Base-by-base conservation (phyloP, 805 yeast species). In the Candida taoyuanica region DNA sequence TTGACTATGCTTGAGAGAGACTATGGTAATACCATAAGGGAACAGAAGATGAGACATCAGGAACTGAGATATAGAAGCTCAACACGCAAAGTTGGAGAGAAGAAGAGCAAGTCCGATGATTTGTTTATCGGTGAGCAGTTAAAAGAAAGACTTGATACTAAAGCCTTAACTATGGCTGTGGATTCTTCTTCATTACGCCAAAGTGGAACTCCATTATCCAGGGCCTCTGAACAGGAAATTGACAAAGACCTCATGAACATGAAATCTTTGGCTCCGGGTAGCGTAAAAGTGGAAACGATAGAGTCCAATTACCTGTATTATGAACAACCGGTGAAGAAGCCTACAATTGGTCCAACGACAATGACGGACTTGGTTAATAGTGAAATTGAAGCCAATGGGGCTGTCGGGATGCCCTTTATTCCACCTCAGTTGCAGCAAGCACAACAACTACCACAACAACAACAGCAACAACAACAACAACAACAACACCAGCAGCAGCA, bases 281-380 rank as follows among this genome's bases (percentile, higher is more conserved):
- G 18, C 11, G 39, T 48, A 2, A 39, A 44, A 16, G 35, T 53
- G 8, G 46, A 46, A 23, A 46, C 9, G 23, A 45, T 47, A 19
- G 56, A 53, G 29, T 49, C 50, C 3, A 46, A 52, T 31, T 42
- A 50, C 29, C 27, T 45, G 8, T 51, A 47, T 23, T 17, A 41
- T 34, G 54, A 50, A 31, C 46, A 46, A 27, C 52, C 52, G 7
- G 12, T 41, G 6, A 47, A 49, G 31, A 44, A 40, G 28, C 27
- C 15, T 3, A 3, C 36, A 5, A 19, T 29, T 3, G 40, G 42
- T 3, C 52, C 53, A 17, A 48, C 57, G 11, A 54, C 59, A 25
- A 48, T 52, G 52, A 54, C 59, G 7, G 59, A 54, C 23, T 29
- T 54, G 16, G 56, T 54, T n/a, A 54, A 54, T 37, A 29, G 31